Percentiles rank a stretch among this genome's conserved stretches.
These are phyloP conservation scores for Fusarium guadeloupense DNA, from an alignment of 2,329 filamentous ascomycete species.

Conservation along the genomic window DNA sequence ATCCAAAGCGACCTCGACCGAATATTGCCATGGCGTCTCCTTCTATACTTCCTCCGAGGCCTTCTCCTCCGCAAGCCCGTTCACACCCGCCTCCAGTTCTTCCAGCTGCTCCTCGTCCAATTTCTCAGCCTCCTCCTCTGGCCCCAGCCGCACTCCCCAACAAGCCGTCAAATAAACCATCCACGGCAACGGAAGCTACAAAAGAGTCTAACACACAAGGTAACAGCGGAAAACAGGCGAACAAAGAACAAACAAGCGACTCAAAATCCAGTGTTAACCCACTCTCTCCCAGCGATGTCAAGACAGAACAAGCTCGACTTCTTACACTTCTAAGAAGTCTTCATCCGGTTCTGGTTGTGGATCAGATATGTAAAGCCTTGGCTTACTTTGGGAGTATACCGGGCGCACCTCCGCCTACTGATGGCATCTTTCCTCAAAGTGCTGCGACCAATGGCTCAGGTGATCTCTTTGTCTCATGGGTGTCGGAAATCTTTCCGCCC, in stretches of 20 bases:
- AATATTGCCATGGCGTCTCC: constrained; percentile 37
- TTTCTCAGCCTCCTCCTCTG: constrained; percentile 4
- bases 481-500: constrained; percentile 69
- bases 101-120: not conserved
- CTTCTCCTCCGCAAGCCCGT: constrained; percentile 1
- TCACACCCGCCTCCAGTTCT: constrained; percentile 1
- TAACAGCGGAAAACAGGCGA: not conserved
- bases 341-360: constrained; percentile 65
- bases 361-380: constrained; percentile 69
- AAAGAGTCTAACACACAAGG: not conserved
- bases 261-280: constrained; percentile 22
- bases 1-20: constrained; percentile 56
- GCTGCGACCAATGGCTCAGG: constrained; percentile 65
- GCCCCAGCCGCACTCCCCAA: not conserved
- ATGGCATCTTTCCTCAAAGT: constrained; percentile 65
- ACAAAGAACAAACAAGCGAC: constrained; percentile 3
- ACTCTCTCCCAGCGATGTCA: constrained; percentile 57
- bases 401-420: constrained; percentile 61
- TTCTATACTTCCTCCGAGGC: not conserved
- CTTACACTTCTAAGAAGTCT: constrained; percentile 65
- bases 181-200: not conserved
- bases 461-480: constrained; percentile 67
- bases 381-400: constrained; percentile 71
- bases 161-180: not conserved
- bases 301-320: constrained; percentile 67